These are phyloP conservation scores for Dentipellis sp. DNA, from an alignment of 768 basidiomycete genomes.

Conservation along the genomic window DNA sequence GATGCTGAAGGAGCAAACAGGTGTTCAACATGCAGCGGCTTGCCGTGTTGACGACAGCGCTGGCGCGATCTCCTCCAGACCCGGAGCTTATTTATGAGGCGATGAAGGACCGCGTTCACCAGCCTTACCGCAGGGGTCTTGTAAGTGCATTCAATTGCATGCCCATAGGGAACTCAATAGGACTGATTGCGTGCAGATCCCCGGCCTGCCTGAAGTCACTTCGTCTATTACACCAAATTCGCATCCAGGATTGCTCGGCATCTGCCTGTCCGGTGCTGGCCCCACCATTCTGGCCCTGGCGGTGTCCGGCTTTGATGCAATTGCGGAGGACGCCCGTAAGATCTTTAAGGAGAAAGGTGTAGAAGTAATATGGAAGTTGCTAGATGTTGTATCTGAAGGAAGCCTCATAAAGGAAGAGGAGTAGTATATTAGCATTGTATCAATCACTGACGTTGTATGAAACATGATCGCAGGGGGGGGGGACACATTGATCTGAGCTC, in stretches of 20 bases:
- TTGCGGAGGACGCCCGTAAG: constrained; percentile 70
- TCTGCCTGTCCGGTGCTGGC: constrained; percentile 96
- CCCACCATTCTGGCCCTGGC: constrained; percentile 96
- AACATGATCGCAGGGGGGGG: neutral
- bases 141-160: constrained; percentile 32
- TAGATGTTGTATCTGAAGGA: constrained; percentile 50
- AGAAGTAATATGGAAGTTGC: constrained; percentile 84
- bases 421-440: neutral
- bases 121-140: constrained; percentile 85
- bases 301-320: constrained; percentile 71
- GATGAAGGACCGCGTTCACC: constrained; percentile 97
- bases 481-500: neutral
- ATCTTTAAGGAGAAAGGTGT: constrained; percentile 69
- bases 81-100: constrained; percentile 97
- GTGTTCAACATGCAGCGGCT: constrained; percentile 96
- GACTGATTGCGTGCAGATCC: constrained; percentile 51
- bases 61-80: constrained; percentile 85
- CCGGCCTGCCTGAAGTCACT: constrained; percentile 90
- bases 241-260: constrained; percentile 92
- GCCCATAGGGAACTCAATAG: neutral
- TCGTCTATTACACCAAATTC: constrained; percentile 78
- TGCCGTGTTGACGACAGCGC: constrained; percentile 91
- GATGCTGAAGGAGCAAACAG: constrained; percentile 30
- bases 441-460: neutral
- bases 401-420: constrained; percentile 13